A percentile compares a stretch with the other conserved stretches of the same genome.
Conservation (phyloP, 176 grass and related monocot species). For the Carex littledalei region DNA sequence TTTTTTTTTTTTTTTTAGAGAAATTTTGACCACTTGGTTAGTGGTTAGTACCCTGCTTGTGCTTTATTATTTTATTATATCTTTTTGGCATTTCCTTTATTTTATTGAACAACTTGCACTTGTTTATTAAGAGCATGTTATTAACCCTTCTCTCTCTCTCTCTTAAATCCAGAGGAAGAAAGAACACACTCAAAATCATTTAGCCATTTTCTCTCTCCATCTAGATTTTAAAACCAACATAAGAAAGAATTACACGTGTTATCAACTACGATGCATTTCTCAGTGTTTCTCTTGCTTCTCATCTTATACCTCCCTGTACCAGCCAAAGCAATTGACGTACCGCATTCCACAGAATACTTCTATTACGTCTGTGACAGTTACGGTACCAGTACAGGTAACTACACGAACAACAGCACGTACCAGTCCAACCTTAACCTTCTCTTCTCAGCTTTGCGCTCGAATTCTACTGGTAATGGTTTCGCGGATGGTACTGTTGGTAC, state of each 20-base stretch:
- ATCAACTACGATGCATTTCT: background rate
- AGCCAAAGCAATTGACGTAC: background rate
- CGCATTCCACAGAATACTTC: background rate
- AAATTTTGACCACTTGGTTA: no score
- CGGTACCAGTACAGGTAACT: background rate
- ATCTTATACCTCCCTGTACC: background rate
- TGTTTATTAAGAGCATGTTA: no score
- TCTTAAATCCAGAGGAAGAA: background rate
- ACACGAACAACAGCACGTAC: conserved; percentile 28
- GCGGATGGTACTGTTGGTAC: conserved; percentile 24
- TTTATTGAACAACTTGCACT: no score
- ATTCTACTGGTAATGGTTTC: conserved; percentile 14
- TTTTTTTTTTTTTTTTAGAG: no score
- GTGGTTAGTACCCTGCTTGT: no score
- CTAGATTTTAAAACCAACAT: background rate
- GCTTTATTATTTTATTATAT: no score
- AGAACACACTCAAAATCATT: background rate
- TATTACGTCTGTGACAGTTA: no score
- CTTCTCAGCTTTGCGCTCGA: background rate
- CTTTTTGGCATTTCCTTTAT: no score
- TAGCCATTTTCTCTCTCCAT: background rate
- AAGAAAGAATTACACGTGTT: background rate
- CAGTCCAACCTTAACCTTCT: conserved; percentile 15
- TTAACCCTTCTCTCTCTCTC: no score
- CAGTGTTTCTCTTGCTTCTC: background rate